Evolutionary conservation across 2,329 filamentous ascomycete species (phyloP).

Genomic region (Phoma sp.): DNA sequence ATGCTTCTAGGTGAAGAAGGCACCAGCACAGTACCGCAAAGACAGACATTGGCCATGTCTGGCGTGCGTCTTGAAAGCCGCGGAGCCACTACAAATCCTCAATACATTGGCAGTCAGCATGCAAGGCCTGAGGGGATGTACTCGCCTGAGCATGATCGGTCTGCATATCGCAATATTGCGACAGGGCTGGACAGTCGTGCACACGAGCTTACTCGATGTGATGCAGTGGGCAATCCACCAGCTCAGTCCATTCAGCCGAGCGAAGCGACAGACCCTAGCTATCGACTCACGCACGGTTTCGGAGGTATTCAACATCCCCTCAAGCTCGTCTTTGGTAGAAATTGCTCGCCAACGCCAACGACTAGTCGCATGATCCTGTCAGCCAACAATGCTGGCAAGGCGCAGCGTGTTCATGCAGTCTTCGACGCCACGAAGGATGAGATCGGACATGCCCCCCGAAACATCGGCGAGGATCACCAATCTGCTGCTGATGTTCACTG

Average conservation of each 20-base stretch:
- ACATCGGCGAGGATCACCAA: background rate
- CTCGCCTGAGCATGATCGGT: conserved; percentile 7
- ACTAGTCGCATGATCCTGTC: conserved; percentile 8
- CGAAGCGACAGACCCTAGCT: conserved; percentile 12
- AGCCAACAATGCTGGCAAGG: conserved; percentile 20
- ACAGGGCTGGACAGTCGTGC: background rate
- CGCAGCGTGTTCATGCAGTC: conserved; percentile 16
- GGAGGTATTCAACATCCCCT: conserved; percentile 24
- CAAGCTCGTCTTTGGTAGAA: conserved; percentile 26
- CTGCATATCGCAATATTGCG: conserved; percentile 2
- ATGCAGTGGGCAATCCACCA: background rate
- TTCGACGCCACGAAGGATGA: background rate
- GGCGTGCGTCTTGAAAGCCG: background rate
- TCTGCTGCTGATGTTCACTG: background rate
- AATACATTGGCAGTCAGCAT: background rate
- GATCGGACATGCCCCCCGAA: background rate
- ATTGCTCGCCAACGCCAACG: conserved; percentile 13
- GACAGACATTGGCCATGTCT: background rate
- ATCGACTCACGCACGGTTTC: conserved; percentile 24
- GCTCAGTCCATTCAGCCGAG: conserved; percentile 3
- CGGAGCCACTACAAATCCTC: background rate
- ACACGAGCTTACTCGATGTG: background rate
- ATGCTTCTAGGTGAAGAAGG: conserved; percentile 46
- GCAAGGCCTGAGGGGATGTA: background rate
- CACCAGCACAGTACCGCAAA: conserved; percentile 13